A percentile compares a stretch with the other conserved stretches of the same genome.
These are phyloP conservation scores for Lithospermum erythrorhizon DNA, from an alignment of 257 asterid genomes.

Conservation along the genomic window DNA sequence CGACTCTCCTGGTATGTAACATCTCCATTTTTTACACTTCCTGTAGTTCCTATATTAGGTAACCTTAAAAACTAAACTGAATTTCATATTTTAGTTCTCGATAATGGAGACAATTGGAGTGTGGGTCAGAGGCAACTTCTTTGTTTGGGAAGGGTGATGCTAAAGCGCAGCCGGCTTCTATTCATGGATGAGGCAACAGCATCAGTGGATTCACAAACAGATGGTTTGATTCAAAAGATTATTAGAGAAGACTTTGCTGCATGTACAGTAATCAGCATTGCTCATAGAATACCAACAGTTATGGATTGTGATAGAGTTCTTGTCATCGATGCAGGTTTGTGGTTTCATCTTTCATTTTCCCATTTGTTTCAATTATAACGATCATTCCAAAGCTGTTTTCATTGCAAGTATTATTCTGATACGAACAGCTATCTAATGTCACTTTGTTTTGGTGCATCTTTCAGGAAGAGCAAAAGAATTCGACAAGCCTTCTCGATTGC, in stretches of 20 bases:
- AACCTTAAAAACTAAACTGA: background rate
- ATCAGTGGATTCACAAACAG: slow-evolving; percentile 86
- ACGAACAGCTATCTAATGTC: background rate
- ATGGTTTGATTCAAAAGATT: slow-evolving; percentile 82
- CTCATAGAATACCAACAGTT: slow-evolving; percentile 92
- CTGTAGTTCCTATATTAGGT: background rate
- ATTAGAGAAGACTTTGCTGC: slow-evolving; percentile 78
- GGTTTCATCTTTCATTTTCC: background rate
- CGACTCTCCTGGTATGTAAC: slow-evolving; percentile 57
- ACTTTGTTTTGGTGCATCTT: background rate
- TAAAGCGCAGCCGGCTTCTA: slow-evolving; percentile 63
- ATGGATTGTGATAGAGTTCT: slow-evolving; percentile 93
- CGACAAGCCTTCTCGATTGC: slow-evolving; percentile 57
- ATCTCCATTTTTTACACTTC: background rate
- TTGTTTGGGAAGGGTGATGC: slow-evolving; percentile 95
- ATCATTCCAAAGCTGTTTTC: background rate
- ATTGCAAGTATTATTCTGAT: too few species aligned
- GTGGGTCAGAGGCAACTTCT: slow-evolving; percentile 96
- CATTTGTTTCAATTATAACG: background rate
- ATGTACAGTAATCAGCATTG: slow-evolving; percentile 91
- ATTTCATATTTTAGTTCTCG: slow-evolving; percentile 35
- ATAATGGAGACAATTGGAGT: slow-evolving; percentile 95
- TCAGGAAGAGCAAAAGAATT: slow-evolving; percentile 76
- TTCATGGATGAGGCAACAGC: slow-evolving; percentile 99
- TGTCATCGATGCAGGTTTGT: slow-evolving; percentile 75